Conservation (phyloP, 2,329 filamentous ascomycete genomes). For the Talaromyces sp. region DNA sequence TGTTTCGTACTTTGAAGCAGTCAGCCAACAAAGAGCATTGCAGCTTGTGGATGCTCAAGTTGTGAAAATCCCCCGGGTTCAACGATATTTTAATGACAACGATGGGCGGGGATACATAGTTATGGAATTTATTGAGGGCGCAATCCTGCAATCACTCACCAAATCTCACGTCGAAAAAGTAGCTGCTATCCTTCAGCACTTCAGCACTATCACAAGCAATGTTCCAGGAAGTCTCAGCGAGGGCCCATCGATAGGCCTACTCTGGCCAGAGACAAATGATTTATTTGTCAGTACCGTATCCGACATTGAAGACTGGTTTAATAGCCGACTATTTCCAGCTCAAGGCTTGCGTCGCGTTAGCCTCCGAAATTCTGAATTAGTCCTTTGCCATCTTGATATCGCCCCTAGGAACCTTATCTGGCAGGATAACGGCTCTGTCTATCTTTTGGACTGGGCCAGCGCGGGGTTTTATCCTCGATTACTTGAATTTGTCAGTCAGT, state of each 20-base stretch:
- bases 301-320: conserved; percentile 17
- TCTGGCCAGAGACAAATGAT: conserved; percentile 16
- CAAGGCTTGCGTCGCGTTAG: background rate
- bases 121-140: no score
- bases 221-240: conserved; percentile 11
- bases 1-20: no score
- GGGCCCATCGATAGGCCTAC: conserved; percentile 12
- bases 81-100: no score
- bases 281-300: conserved; percentile 7
- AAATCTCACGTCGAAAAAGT: no score
- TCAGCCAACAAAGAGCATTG: no score
- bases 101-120: no score
- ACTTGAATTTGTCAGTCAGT: conserved; percentile 16
- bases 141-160: background rate
- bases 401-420: conserved; percentile 18
- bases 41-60: no score
- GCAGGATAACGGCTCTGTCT: conserved; percentile 17
- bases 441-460: conserved; percentile 20
- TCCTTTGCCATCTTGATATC: conserved; percentile 11
- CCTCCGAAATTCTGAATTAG: background rate
- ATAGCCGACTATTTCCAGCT: conserved; percentile 13
- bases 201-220: no score
- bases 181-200: no score
- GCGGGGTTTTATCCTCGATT: conserved; percentile 19
- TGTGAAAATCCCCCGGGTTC: no score